Evolutionary conservation across 225 moss, liverwort and hornwort genomes (phyloP).

Genomic region (Straminergon stramineum): DNA sequence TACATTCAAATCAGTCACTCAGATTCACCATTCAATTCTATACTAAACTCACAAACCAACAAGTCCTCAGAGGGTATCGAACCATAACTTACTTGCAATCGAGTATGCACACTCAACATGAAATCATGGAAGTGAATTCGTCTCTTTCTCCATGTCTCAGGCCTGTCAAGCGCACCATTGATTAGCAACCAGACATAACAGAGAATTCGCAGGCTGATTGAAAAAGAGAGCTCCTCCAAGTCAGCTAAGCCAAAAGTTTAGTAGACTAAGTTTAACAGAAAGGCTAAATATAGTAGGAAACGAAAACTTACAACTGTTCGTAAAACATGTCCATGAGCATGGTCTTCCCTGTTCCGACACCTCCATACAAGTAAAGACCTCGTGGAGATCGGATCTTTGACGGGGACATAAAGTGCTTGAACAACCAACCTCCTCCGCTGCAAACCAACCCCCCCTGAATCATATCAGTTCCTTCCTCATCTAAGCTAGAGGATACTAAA

Average conservation of each 20-base stretch:
- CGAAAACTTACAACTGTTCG: slow-evolving; percentile 54
- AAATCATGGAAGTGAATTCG: slow-evolving; percentile 92
- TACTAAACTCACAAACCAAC: background rate
- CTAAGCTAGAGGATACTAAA: background rate
- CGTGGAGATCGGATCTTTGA: slow-evolving; percentile 33
- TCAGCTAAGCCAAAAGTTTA: background rate
- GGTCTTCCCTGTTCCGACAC: slow-evolving; percentile 89
- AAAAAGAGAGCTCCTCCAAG: background rate
- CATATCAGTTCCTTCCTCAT: background rate
- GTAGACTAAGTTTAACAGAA: background rate
- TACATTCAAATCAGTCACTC: background rate
- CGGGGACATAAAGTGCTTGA: slow-evolving; percentile 51
- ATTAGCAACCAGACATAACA: background rate
- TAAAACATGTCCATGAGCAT: slow-evolving; percentile 98
- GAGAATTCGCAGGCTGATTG: background rate
- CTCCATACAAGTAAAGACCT: slow-evolving; percentile 80
- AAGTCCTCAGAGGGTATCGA: background rate
- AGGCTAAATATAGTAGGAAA: background rate
- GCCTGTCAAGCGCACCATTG: slow-evolving; percentile 25
- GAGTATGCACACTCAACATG: slow-evolving; percentile 72
- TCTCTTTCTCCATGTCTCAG: slow-evolving; percentile 67
- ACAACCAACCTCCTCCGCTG: slow-evolving; percentile 71
- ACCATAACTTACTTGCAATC: slow-evolving; percentile 55
- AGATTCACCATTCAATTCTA: background rate
- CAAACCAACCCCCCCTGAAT: background rate